phyloP scores from a whole-genome alignment of 2,329 filamentous ascomycete species.

The Capronia coronata region DNA sequence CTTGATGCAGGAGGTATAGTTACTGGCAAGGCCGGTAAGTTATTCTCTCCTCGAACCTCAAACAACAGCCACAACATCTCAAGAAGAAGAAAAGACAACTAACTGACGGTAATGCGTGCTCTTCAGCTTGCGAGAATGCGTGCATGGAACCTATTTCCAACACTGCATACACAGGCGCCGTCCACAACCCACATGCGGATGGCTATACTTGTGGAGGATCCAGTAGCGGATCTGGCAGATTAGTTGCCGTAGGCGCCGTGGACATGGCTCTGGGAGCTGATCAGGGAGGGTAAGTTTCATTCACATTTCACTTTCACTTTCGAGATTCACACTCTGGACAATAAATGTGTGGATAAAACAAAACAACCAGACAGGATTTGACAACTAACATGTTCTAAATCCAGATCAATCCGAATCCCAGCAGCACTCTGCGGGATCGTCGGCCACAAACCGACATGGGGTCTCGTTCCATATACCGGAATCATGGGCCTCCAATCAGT shows the following conservation, averaged over 20 bases:
- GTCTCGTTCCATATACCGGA: conserved; percentile 46
- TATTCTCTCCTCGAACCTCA: too few relatives aligned
- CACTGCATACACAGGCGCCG: conserved; percentile 41
- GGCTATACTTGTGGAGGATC: conserved; percentile 42
- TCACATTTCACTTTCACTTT: background rate
- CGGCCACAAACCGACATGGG: conserved; percentile 47
- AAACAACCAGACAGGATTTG: too few relatives aligned
- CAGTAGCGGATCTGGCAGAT: conserved; percentile 39
- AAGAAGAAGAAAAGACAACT: conserved; percentile 28
- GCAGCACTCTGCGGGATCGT: conserved; percentile 45
- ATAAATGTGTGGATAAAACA: too few relatives aligned
- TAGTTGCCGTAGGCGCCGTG: conserved; percentile 36
- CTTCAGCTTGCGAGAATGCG: conserved; percentile 45
- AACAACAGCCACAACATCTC: too few relatives aligned
- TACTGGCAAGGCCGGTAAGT: conserved; percentile 36
- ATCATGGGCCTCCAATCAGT: conserved; percentile 42
- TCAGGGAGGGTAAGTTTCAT: conserved; percentile 31
- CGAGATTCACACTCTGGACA: background rate
- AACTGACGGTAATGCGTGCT: too few relatives aligned
- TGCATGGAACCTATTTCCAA: conserved; percentile 40
- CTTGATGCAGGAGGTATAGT: conserved; percentile 41
- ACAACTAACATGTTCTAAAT: too few relatives aligned
- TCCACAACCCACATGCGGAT: conserved; percentile 43
- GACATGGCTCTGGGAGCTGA: conserved; percentile 33
- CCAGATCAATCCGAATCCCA: conserved; percentile 37